Evolutionary conservation across 1,284 basidiomycete genomes (phyloP).

Genomic region (Cystobasidiaceae sp.): DNA sequence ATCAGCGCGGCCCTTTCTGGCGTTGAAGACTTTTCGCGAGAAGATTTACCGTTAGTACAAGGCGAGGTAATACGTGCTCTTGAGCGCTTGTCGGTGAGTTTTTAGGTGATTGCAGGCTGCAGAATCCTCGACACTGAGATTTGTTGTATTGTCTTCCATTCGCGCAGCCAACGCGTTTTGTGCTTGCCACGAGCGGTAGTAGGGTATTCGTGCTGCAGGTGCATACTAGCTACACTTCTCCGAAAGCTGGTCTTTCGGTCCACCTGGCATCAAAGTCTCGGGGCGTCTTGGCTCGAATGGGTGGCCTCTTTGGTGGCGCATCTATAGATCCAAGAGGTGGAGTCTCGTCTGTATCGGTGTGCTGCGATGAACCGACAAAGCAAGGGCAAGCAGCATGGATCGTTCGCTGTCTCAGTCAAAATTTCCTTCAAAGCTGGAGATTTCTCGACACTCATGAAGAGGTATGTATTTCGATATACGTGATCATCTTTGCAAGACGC

Average conservation of each 20-base stretch:
- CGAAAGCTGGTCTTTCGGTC: not conserved
- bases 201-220: slow-evolving; percentile 45
- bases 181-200: slow-evolving; percentile 47
- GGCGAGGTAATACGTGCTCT: slow-evolving; percentile 46
- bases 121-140: not conserved
- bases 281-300: slow-evolving; percentile 18
- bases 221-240: not conserved
- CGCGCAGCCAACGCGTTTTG: slow-evolving; percentile 41
- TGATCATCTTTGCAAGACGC: too few species aligned
- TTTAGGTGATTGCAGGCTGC: slow-evolving; percentile 43
- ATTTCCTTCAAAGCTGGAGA: not conserved
- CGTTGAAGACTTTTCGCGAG: slow-evolving; percentile 36
- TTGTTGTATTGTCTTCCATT: not conserved
- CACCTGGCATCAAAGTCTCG: not conserved
- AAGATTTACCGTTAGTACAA: slow-evolving; percentile 41
- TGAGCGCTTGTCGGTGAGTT: slow-evolving; percentile 35
- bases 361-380: not conserved
- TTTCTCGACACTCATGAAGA: not conserved
- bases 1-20: slow-evolving; percentile 47
- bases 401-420: slow-evolving; percentile 8
- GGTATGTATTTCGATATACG: too few species aligned
- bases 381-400: slow-evolving; percentile 1
- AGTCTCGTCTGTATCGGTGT: slow-evolving; percentile 34
- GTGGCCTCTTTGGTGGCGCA: slow-evolving; percentile 11
- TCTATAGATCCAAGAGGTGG: slow-evolving; percentile 36